phyloP scores from a whole-genome alignment of 2,329 filamentous ascomycete species.

The Calonectria pseudoturangicola region DNA sequence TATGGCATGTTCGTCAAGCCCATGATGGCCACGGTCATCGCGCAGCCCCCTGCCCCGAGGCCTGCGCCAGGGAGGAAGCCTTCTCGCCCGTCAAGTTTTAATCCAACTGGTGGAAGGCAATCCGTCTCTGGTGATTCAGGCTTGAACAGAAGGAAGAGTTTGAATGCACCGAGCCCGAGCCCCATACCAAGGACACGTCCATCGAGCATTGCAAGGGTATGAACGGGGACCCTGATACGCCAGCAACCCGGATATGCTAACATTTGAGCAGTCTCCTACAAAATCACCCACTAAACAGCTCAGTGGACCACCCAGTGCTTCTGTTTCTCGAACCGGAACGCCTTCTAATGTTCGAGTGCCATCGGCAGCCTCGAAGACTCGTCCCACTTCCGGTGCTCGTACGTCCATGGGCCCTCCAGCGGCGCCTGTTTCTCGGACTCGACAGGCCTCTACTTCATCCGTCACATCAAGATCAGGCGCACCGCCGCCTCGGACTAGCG shows the following conservation, averaged over 20 bases:
- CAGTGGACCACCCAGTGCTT: constrained; percentile 72
- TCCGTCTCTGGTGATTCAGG: constrained; percentile 71
- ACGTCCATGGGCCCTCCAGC: constrained; percentile 82
- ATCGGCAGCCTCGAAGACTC: constrained; percentile 68
- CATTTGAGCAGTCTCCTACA: constrained; percentile 77
- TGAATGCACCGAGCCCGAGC: constrained; percentile 83
- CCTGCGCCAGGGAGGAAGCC: constrained; percentile 62
- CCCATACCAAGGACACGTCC: constrained; percentile 76
- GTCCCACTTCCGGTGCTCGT: constrained; percentile 74
- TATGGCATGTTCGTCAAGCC: constrained; percentile 90
- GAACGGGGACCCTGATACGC: constrained; percentile 51
- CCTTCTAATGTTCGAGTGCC: constrained; percentile 73
- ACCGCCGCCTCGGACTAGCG: constrained; percentile 62
- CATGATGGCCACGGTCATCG: constrained; percentile 77
- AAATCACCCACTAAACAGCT: constrained; percentile 88
- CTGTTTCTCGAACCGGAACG: constrained; percentile 78
- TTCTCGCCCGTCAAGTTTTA: constrained; percentile 71
- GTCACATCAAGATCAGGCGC: constrained; percentile 58
- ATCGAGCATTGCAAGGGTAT: constrained; percentile 74
- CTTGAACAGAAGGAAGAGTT: constrained; percentile 78
- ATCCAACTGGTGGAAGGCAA: constrained; percentile 61
- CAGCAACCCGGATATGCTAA: constrained; percentile 44
- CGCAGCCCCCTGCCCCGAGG: constrained; percentile 65
- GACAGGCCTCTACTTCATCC: constrained; percentile 68
- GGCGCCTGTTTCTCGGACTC: constrained; percentile 65